Evolutionary conservation across 2,329 filamentous ascomycete species (phyloP).

Genomic region (Epichloe elymi): DNA sequence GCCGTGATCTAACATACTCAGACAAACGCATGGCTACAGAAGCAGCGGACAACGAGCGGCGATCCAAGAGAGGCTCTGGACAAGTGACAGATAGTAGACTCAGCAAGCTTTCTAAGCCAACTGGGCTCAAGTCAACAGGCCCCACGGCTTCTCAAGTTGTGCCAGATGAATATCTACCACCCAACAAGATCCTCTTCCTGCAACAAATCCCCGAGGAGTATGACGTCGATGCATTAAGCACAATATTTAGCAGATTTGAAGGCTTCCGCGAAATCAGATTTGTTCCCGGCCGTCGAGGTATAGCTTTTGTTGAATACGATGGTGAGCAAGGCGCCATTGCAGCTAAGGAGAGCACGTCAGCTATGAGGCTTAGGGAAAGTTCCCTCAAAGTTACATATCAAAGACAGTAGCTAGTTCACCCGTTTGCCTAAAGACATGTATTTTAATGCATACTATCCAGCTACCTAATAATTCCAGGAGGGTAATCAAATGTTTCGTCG

Average conservation of each 20-base stretch:
- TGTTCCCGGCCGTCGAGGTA: conserved; percentile 74
- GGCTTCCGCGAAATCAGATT: conserved; percentile 87
- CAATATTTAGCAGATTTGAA: conserved; percentile 78
- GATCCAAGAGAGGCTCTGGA: conserved; percentile 49
- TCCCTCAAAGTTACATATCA: conserved; percentile 94
- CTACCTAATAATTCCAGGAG: background rate
- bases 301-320: conserved; percentile 96
- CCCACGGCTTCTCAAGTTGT: conserved; percentile 58
- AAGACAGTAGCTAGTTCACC: conserved; percentile 48
- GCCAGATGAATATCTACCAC: conserved; percentile 94
- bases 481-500: background rate
- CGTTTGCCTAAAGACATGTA: background rate
- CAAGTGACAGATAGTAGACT: conserved; percentile 40
- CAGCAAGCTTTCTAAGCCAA: conserved; percentile 46
- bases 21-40: conserved; percentile 72
- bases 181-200: conserved; percentile 92
- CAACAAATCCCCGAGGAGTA: conserved; percentile 84
- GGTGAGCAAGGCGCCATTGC: conserved; percentile 77
- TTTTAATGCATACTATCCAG: background rate
- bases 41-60: conserved; percentile 64
- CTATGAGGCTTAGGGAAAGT: conserved; percentile 65
- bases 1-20: conserved; percentile 14
- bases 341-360: conserved; percentile 85
- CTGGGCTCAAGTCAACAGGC: conserved; percentile 63
- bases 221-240: conserved; percentile 64